Evolutionary conservation across 306 rosid genomes (phyloP), one percentile per base, ranked within the genome.

Genomic region (Cucurbita pepo): DNA sequence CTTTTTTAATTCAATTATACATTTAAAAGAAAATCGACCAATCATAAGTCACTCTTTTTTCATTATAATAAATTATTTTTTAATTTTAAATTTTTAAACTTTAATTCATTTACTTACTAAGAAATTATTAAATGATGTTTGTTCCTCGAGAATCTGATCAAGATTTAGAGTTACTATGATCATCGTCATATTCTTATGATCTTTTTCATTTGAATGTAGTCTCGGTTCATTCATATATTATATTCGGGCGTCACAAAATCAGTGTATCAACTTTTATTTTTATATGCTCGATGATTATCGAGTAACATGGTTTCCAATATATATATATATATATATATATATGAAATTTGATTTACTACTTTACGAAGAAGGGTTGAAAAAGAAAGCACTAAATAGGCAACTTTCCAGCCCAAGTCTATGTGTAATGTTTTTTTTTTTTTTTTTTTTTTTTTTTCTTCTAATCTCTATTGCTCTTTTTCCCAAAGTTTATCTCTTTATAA

Each of bases 391-490:
- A 69, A 69, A 50, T 51, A 50, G 74, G 9, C 1, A 64, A 77
- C 93, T 87, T 89, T 88, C 85, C 96, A 91, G 84, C 87, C 75
- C 74, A 70, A 59, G 5, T 72, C 72, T 77, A 85, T 91, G 90
- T 83, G 94, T 80, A 74, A n/a, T 16, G 55, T 76, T 78, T 30
- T 25, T 25, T 50, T 73, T 10, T 72, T 63, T 25, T 50, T 73
- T 50, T 73, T 10, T 72, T 63, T 25, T 50, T 73, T 21, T 21
- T 21, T 22, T 50, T 71, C 10, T 72, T 67, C 65, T 38, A 56
- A 64, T 77, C 56, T 77, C 41, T 48, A 15, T 50, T 40, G 48
- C 65, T 53, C 47, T 71, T 63, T 74, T 74, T 18, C 53, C 3
- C 25, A 84, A 87, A 83, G 81, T 41, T 72, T 22, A 21, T 37